These are phyloP conservation scores for Quercus phellos DNA, from an alignment of 331 rosid species.

Conservation along the genomic window DNA sequence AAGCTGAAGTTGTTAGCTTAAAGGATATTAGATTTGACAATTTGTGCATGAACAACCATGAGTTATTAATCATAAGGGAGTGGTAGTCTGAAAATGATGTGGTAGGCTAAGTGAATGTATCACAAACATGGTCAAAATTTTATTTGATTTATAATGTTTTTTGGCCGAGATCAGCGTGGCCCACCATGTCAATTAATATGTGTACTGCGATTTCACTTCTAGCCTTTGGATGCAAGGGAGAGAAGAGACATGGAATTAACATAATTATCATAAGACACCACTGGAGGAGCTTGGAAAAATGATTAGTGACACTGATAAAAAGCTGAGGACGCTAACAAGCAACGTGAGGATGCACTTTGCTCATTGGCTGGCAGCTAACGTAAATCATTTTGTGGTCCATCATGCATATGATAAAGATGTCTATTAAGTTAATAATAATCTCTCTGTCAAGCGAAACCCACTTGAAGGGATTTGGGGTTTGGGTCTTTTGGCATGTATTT, in stretches of 20 bases:
- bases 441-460: constrained; percentile 19
- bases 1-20: too few relatives aligned
- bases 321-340: constrained; percentile 23
- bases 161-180: neutral
- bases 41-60: neutral
- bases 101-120: neutral
- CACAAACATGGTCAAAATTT: neutral
- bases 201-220: constrained; percentile 8
- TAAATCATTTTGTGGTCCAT: constrained; percentile 22
- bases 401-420: constrained; percentile 21
- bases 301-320: constrained; percentile 33
- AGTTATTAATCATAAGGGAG: neutral
- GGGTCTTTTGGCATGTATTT: neutral
- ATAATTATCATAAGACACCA: constrained; percentile 9
- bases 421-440: constrained; percentile 5
- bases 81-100: neutral
- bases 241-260: constrained; percentile 3
- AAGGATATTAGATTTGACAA: too few relatives aligned
- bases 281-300: constrained; percentile 25
- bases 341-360: neutral
- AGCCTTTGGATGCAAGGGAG: constrained; percentile 19
- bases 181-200: constrained; percentile 11
- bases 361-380: neutral
- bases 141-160: neutral
- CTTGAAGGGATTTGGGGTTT: neutral